These are phyloP conservation scores for Zymoseptoria tritici DNA, from an alignment of 2,329 filamentous ascomycete genomes.

Conservation along the genomic window DNA sequence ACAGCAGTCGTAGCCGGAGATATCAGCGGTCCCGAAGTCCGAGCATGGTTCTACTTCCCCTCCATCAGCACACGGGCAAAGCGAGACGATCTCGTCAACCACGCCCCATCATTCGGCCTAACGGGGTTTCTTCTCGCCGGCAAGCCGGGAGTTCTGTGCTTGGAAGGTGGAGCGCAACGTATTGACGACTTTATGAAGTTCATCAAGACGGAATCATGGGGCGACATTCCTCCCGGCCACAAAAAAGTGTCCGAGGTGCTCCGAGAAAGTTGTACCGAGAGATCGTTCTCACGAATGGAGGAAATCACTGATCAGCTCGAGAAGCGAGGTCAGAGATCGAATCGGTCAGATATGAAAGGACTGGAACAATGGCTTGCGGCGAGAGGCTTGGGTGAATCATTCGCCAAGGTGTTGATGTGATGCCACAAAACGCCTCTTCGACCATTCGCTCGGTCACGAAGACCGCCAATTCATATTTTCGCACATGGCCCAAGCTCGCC, in stretches of 20 bases:
- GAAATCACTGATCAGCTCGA: conserved; percentile 49
- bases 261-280: conserved; percentile 33
- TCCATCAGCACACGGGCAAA: conserved; percentile 54
- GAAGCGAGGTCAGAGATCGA: conserved; percentile 43
- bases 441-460: background rate
- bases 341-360: conserved; percentile 48
- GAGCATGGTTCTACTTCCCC: conserved; percentile 59
- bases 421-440: background rate
- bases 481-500: background rate
- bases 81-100: conserved; percentile 49
- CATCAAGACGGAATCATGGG: conserved; percentile 58
- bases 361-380: conserved; percentile 45
- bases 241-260: conserved; percentile 55
- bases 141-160: conserved; percentile 50
- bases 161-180: conserved; percentile 41
- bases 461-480: background rate
- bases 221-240: conserved; percentile 54
- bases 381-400: conserved; percentile 38
- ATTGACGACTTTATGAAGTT: conserved; percentile 56
- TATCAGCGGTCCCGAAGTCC: conserved; percentile 32
- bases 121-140: conserved; percentile 55
- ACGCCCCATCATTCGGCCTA: conserved; percentile 46
- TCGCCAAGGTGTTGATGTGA: conserved; percentile 36
- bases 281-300: conserved; percentile 49
- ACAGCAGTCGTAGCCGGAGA: background rate